A percentile compares a stretch with the other conserved stretches of the same genome.
Conservation (phyloP, 352 stramenopile genomes). For the Phytophthora kernoviae region DNA sequence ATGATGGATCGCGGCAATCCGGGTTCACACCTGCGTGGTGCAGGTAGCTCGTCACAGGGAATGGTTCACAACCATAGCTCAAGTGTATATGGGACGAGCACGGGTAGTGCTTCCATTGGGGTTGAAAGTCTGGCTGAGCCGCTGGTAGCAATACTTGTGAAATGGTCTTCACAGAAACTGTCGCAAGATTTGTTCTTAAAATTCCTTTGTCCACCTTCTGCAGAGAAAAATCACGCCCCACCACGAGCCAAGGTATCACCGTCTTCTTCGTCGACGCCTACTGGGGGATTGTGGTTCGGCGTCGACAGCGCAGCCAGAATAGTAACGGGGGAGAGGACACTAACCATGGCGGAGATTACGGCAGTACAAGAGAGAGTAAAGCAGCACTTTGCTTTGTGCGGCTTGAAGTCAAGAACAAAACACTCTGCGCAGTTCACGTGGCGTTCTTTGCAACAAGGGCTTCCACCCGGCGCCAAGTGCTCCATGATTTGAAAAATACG, state of each 20-base stretch:
- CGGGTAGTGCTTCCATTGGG: slow-evolving; percentile 40
- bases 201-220: slow-evolving; percentile 53
- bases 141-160: slow-evolving; percentile 58
- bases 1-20: slow-evolving; percentile 36
- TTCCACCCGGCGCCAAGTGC: slow-evolving; percentile 62
- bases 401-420: slow-evolving; percentile 82
- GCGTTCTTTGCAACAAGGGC: slow-evolving; percentile 86
- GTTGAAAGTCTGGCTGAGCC: slow-evolving; percentile 64
- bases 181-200: slow-evolving; percentile 83
- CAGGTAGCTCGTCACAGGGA: slow-evolving; percentile 28
- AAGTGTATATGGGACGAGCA: slow-evolving; percentile 40
- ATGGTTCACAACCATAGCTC: slow-evolving; percentile 40
- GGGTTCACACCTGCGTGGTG: slow-evolving; percentile 28
- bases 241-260: slow-evolving; percentile 26
- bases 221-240: slow-evolving; percentile 27
- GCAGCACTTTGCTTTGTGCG: slow-evolving; percentile 83
- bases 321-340: slow-evolving; percentile 27
- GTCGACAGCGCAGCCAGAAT: slow-evolving; percentile 43
- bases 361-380: slow-evolving; percentile 41
- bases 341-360: slow-evolving; percentile 19
- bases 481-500: slow-evolving; percentile 72
- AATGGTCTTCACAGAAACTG: slow-evolving; percentile 82
- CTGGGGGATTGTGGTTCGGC: slow-evolving; percentile 37
- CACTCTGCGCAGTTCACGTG: slow-evolving; percentile 77
- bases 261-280: slow-evolving; percentile 19